phyloP scores from a whole-genome alignment of 2,329 filamentous ascomycete species.

The Colletotrichum cereale region DNA sequence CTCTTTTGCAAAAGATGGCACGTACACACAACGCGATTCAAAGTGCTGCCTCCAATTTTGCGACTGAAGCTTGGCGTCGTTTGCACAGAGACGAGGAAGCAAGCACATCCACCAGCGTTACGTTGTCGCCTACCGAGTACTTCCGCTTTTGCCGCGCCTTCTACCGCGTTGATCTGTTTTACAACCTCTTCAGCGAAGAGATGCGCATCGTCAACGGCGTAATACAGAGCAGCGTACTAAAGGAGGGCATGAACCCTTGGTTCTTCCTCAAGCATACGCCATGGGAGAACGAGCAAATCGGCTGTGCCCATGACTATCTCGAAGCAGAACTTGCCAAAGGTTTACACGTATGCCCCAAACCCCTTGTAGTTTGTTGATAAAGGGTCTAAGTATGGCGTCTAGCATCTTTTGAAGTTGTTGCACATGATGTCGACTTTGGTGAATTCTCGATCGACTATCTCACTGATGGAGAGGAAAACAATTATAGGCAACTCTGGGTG shows the following conservation, averaged over 20 bases:
- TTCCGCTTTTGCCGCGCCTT: not conserved
- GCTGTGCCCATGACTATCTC: constrained; percentile 7
- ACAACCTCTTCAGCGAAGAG: not conserved
- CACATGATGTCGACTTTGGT: not conserved
- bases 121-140: not conserved
- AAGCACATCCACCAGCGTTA: not conserved
- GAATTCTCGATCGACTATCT: not conserved
- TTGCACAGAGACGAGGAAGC: not conserved
- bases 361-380: rapidly evolving
- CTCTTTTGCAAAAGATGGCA: not conserved
- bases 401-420: not conserved
- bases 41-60: not conserved
- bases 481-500: not conserved
- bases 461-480: not conserved
- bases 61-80: not conserved
- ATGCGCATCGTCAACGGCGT: too few species aligned
- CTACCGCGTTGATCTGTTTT: constrained; percentile 4
- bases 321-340: not conserved
- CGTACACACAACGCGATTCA: not conserved
- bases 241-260: not conserved
- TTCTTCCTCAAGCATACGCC: not conserved
- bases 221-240: not conserved
- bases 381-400: not conserved
- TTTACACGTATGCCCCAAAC: not conserved
- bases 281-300: constrained; percentile 17